Evolutionary conservation across 495 filamentous ascomycete genomes (phyloP), one percentile per base, ranked within the genome.

Genomic region (Podospora anserina): DNA sequence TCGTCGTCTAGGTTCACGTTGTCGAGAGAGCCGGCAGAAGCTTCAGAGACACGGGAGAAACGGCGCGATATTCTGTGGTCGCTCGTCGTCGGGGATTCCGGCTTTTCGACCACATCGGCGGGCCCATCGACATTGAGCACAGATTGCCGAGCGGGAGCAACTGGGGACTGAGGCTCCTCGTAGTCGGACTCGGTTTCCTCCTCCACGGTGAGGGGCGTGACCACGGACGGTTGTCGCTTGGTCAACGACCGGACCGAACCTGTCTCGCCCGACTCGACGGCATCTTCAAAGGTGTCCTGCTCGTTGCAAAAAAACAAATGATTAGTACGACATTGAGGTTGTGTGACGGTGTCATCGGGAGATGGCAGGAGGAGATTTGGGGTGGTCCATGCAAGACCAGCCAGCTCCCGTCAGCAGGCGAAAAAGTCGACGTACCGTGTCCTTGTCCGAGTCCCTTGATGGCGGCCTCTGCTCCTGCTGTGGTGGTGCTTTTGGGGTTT

Each of bases 281-380:
- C 90, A 80, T 94, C 90, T 75, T 92, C 90, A 66, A 92, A 93
- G 23, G 88, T 87, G 68, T 93, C 91, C 90, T 92, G 78, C 60
- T 70, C 39, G 63, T 68, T 58, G 69, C 58, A 63, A 65, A 39
- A 23, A 23, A 23, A 2, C 1, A 23, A 49, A 49, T 49, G 7
- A 39, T 74, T 68, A 74, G 72, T 63, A 66, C 20, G 15, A 44
- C 49, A 67, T 7, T 49, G 65, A 58, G 61, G 56, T 19, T 56
- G 54, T 65, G 68, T 71, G 69, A 73, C 72, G 64, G 59, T 69
- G 28, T 7, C 53, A 44, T 56, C 26, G 57, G 63, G 23, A 19
- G 27, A 23, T 63, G 61, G 55, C 16, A 56, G 18, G 39, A 18
- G 15, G 13, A 49, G 39, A 49, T 49, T 49, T 49, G 39, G 39